phyloP scores from a whole-genome alignment of 2,329 filamentous ascomycete species.

The Hypoxylon sp. region DNA sequence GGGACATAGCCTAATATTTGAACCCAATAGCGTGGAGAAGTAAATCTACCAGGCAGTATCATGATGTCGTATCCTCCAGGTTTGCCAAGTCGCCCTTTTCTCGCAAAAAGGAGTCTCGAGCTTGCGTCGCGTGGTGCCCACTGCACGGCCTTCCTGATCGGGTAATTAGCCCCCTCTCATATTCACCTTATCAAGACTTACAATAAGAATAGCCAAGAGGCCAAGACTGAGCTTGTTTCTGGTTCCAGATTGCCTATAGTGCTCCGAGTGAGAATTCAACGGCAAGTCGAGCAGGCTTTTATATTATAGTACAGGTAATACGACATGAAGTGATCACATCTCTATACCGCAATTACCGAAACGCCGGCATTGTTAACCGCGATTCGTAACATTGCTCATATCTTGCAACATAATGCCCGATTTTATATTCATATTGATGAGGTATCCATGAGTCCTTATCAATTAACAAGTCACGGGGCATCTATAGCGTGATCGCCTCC shows the following conservation, averaged over 20 bases:
- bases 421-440: conserved; percentile 17
- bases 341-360: conserved; percentile 36
- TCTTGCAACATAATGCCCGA: conserved; percentile 24
- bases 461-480: conserved; percentile 25
- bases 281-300: conserved; percentile 38
- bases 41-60: conserved; percentile 44
- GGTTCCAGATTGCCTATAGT: conserved; percentile 41
- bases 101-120: conserved; percentile 37
- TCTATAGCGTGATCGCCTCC: conserved; percentile 28
- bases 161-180: conserved; percentile 40
- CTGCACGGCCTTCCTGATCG: conserved; percentile 50
- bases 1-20: conserved; percentile 41
- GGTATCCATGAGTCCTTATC: conserved; percentile 17
- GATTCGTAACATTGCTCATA: conserved; percentile 20
- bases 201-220: conserved; percentile 39
- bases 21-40: conserved; percentile 44
- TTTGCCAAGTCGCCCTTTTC: conserved; percentile 42
- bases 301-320: conserved; percentile 43
- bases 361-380: conserved; percentile 37
- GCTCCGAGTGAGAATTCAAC: conserved; percentile 29
- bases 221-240: conserved; percentile 46
- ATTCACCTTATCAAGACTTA: conserved; percentile 42
- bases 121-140: conserved; percentile 47
- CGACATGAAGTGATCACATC: conserved; percentile 38
- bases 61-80: conserved; percentile 46